Base-by-base conservation (phyloP, 2,329 filamentous ascomycete genomes). In the Neurospora sp. region DNA sequence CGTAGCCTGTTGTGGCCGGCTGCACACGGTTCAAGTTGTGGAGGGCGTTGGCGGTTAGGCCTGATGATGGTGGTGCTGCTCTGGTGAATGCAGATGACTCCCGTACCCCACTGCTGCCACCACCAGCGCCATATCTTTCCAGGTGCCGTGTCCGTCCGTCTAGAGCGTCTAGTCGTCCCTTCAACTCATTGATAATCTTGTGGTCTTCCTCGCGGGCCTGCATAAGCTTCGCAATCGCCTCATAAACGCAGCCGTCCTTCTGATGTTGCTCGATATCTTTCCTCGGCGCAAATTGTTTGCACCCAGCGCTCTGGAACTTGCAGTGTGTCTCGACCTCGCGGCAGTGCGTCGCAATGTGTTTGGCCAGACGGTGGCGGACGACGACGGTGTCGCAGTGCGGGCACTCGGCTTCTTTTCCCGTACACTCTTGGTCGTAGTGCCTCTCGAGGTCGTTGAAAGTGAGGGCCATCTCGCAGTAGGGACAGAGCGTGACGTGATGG, bases 401-500 rank as follows among this genome's bases (percentile, higher is more conserved):
- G 70, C 87, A 89, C n/a, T 80, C 75, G 8, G 81, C 81, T 72
- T 82, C 83, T 70, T 83, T 81, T 69, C 82, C 82, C 0, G 79
- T 76, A 73, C 87, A 89, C 15, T 78, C 75, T 28, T 71, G 75
- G 67, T 81, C 77, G 70, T 82, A 80, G 70, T 83, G 82, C n/a
- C 81, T 79, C 72, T 83, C 79, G 39, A 84, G 74, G n/a, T 84
- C 82, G 0, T 82, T 81, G 66, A 83, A 82, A 69, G 85, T 80
- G n/a, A 86, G 80, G 15, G 77, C 74, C 28, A 80, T 77, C n/a
- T 82, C 77, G 77, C 88, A 90, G 73, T 86, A 83, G n/a, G 80
- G 78, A 74, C 88, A 90, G 10, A 77, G 75, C 0, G 82, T 80
- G 39, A 83, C 77, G 68, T 81, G 82, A 74, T 90, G 88, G 28